Percentiles rank a stretch among this genome's conserved stretches.
These are phyloP conservation scores for Globisporangium polare DNA, from an alignment of 352 stramenopile species.

Conservation along the genomic window DNA sequence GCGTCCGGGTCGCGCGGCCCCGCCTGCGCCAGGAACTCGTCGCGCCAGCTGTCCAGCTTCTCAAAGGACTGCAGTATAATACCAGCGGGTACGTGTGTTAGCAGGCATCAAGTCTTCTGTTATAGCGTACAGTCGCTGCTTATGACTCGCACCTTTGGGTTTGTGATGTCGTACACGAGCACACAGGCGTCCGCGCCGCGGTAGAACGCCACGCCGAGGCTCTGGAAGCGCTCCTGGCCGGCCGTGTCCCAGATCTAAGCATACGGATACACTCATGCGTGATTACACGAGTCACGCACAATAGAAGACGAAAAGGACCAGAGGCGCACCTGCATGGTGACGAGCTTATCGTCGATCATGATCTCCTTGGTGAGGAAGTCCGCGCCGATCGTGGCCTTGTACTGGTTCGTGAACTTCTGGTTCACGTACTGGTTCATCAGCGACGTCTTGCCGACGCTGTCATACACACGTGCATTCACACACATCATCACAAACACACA, in stretches of 20 bases:
- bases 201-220: constrained; percentile 98
- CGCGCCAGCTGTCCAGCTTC: constrained; percentile 96
- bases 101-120: neutral
- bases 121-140: neutral
- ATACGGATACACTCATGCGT: neutral
- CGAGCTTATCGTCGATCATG: constrained; percentile 94
- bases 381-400: constrained; percentile 99
- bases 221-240: constrained; percentile 98
- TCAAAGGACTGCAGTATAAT: constrained; percentile 88
- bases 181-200: constrained; percentile 97
- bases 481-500: neutral
- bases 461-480: neutral
- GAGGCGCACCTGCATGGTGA: constrained; percentile 88
- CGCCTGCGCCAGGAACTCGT: constrained; percentile 96
- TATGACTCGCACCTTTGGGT: constrained; percentile 73
- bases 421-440: constrained; percentile 99
- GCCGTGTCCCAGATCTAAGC: constrained; percentile 99
- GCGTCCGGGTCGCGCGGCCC: constrained; percentile 85
- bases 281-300: too few relatives aligned
- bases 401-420: constrained; percentile 98
- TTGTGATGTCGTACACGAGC: constrained; percentile 99
- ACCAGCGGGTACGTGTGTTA: neutral
- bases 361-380: constrained; percentile 99
- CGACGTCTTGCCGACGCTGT: constrained; percentile 98
- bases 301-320: neutral